Evolutionary conservation across 2,329 filamentous ascomycete genomes (phyloP).

Genomic region (Talaromyces funiculosus): DNA sequence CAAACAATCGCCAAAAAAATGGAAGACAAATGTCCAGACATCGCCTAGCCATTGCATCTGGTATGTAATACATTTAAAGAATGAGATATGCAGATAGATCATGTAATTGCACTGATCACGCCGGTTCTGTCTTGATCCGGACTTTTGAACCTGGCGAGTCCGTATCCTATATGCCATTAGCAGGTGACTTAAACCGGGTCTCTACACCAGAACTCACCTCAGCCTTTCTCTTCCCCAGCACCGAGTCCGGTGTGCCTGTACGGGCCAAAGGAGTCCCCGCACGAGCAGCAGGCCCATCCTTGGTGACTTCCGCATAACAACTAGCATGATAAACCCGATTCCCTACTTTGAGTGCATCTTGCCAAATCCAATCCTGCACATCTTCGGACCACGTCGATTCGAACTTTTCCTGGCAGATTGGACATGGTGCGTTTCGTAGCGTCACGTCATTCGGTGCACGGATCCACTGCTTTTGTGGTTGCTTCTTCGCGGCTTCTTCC

Average conservation of each 20-base stretch:
- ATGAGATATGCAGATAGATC: conserved; percentile 9
- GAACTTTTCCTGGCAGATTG: conserved; percentile 93
- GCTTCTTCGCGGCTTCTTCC: conserved; percentile 44
- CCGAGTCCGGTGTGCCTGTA: conserved; percentile 55
- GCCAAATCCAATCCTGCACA: conserved; percentile 94
- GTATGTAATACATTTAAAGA: background rate
- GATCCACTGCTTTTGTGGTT: conserved; percentile 65
- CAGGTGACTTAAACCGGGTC: background rate
- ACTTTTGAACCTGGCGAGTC: conserved; percentile 33
- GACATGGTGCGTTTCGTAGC: conserved; percentile 71
- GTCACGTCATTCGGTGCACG: conserved; percentile 74
- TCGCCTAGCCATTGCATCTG: too few relatives aligned
- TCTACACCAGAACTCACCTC: conserved; percentile 44
- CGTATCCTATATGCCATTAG: conserved; percentile 20
- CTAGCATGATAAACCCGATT: conserved; percentile 81
- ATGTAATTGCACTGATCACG: conserved; percentile 18
- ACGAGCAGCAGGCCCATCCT: conserved; percentile 47
- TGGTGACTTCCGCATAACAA: conserved; percentile 77
- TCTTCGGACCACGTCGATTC: conserved; percentile 88
- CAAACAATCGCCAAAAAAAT: too few relatives aligned
- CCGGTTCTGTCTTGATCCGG: conserved; percentile 38
- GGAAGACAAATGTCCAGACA: too few relatives aligned
- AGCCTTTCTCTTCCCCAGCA: conserved; percentile 70
- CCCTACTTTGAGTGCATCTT: conserved; percentile 75
- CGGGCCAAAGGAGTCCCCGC: conserved; percentile 34